A percentile compares a stretch with the other conserved stretches of the same genome.
phyloP scores from a whole-genome alignment of 257 asterid genomes.

The Euphrasia confusa region DNA sequence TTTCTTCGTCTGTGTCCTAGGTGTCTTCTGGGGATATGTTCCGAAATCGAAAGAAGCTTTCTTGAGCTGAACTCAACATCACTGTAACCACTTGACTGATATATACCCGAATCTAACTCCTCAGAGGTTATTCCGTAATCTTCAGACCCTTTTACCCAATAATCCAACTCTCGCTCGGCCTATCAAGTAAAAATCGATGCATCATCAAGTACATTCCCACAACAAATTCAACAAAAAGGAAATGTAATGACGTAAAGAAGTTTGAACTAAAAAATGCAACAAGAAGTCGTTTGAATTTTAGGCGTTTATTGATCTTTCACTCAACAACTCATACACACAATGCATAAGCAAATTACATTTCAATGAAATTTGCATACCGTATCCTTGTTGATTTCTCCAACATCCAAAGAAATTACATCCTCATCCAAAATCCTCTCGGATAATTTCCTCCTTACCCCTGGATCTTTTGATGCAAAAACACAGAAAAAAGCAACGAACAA shows the following conservation, averaged over 20 bases:
- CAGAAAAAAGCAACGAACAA: slow-evolving; percentile 51
- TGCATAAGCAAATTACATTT: not conserved
- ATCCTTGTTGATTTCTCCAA: slow-evolving; percentile 27
- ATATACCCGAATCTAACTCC: slow-evolving; percentile 26
- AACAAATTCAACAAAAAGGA: not conserved
- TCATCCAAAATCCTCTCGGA: slow-evolving; percentile 28
- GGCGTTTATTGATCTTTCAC: not conserved
- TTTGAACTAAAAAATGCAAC: not conserved
- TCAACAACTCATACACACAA: not conserved
- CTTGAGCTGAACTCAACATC: slow-evolving; percentile 20
- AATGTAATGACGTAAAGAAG: not conserved
- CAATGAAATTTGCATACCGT: slow-evolving; percentile 32
- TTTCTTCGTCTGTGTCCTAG: slow-evolving; percentile 31
- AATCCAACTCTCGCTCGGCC: slow-evolving; percentile 44
- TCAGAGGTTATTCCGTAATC: slow-evolving; percentile 27
- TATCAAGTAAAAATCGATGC: slow-evolving; percentile 22
- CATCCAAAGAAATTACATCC: slow-evolving; percentile 23
- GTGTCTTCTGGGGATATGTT: slow-evolving; percentile 59
- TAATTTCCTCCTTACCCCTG: slow-evolving; percentile 52
- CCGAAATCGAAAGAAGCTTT: slow-evolving; percentile 20
- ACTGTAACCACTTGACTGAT: slow-evolving; percentile 18
- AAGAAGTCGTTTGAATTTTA: not conserved
- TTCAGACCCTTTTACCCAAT: slow-evolving; percentile 41
- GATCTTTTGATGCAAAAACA: slow-evolving; percentile 42
- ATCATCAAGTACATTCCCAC: not conserved